Base-by-base conservation (phyloP, 139 green algal species). In the Spirogloea muscicola region DNA sequence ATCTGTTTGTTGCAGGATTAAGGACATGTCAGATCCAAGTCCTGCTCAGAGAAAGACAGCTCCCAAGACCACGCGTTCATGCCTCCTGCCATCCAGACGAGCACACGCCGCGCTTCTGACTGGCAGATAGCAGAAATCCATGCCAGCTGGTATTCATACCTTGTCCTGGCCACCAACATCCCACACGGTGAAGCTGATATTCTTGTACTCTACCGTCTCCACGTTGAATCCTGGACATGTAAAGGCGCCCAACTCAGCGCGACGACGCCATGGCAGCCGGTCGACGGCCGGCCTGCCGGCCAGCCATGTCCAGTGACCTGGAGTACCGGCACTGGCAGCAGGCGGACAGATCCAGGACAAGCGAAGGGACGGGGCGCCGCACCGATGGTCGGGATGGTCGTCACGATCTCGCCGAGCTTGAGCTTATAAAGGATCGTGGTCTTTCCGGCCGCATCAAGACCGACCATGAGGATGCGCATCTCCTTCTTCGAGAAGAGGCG, bases 351-450 rank as follows among this genome's bases (percentile, higher is more conserved):
- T 18, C 44, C 18, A 55, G 16, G 18, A 16, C 61, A 71, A 16
- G 68, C 39, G 42, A 65, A 34, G 27, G 61, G n/a, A n/a, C n/a
- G n/a, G n/a, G n/a, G 4, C 3, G 58, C 3, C 86, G 52, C 72
- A 94, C 92, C 93, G 60, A 98, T 97, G 29, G 93, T 98, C 1
- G 93, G 93, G 29, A 94, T 89, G 1, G 90, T 96, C 66, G 77
- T 92, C 2, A 95, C 71, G 7, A 96, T 86, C 78, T 98, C 94
- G 1, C 94, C 94, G 7, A 98, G 96, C 60, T 98, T 93, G 71
- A 98, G 87, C 83, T 98, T 97, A 81, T 98, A 98, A 36, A 98
- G 83, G 52, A 98, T 96, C 6, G 94, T 98, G 2, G 94, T 98
- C 82, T 98, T 98, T 40, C 94, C 94, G 3, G 94, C 94, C 38